A percentile compares a stretch with the other conserved stretches of the same genome.
Conservation (phyloP, 495 filamentous ascomycete genomes). For the Chaetomium cochliodes region DNA sequence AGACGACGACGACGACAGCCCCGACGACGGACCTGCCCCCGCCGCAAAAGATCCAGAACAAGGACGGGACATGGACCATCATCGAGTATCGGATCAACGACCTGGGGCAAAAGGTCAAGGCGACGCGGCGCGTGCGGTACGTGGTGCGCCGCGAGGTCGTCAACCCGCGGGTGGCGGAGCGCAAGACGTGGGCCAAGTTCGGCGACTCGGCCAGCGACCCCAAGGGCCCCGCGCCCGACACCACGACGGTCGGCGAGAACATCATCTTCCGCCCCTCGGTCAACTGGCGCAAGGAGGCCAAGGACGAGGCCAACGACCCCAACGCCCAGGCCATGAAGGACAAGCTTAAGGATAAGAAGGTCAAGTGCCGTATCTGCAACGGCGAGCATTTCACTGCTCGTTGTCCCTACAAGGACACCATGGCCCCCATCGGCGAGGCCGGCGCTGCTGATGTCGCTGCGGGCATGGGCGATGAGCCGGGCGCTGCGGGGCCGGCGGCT, state of each 20-base stretch:
- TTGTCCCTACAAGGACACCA: conserved; percentile 70
- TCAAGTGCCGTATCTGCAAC: conserved; percentile 98
- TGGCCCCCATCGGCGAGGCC: conserved; percentile 56
- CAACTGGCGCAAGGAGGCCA: conserved; percentile 86
- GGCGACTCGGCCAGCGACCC: conserved; percentile 69
- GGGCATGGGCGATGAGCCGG: conserved; percentile 52
- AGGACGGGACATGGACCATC: conserved; percentile 95
- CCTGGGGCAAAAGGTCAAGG: conserved; percentile 91
- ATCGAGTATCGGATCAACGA: conserved; percentile 90
- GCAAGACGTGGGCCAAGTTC: conserved; percentile 89
- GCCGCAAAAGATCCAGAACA: conserved; percentile 84
- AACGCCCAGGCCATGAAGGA: conserved; percentile 82
- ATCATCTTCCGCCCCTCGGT: conserved; percentile 88
- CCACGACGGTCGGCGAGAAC: conserved; percentile 93
- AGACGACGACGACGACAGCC: conserved; percentile 62
- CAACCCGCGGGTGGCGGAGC: conserved; percentile 94
- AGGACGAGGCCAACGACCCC: conserved; percentile 73
- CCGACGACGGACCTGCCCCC: conserved; percentile 74
- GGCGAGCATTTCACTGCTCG: conserved; percentile 98
- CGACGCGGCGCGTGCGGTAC: conserved; percentile 87
- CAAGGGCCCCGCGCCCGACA: conserved; percentile 69
- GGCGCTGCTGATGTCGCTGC: conserved; percentile 54
- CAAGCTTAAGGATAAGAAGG: conserved; percentile 96
- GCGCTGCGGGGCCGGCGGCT: conserved; percentile 33
- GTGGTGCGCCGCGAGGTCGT: conserved; percentile 86